A percentile compares a stretch with the other conserved stretches of the same genome.
Conservation (phyloP, 345 rosid genomes). For the Geranium rotundifolium region DNA sequence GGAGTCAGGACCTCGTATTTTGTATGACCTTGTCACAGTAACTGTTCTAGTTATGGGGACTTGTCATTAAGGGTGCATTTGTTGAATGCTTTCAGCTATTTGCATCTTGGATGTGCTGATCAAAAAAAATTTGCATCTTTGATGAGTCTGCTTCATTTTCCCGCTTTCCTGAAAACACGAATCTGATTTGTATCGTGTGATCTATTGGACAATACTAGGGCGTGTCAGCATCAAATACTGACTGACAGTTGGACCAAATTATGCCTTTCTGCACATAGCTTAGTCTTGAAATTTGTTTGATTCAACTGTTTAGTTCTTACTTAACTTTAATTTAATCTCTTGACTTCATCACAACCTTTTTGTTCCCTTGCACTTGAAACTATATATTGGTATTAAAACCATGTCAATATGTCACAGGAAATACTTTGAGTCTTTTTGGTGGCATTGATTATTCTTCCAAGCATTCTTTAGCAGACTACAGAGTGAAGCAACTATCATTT, state of each 20-base stretch:
- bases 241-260: neutral
- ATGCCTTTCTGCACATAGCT: neutral
- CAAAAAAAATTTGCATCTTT: too few relatives aligned
- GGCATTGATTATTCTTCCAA: slow-evolving; percentile 40
- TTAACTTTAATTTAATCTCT: neutral
- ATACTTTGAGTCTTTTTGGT: slow-evolving; percentile 52
- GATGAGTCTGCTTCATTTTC: neutral
- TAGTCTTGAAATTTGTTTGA: neutral
- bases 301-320: neutral
- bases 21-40: neutral
- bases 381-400: slow-evolving; percentile 10
- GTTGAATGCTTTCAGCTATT: neutral
- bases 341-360: neutral
- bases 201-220: neutral
- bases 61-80: neutral
- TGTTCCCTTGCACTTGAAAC: slow-evolving; percentile 2
- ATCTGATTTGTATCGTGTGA: neutral
- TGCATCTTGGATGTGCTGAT: neutral
- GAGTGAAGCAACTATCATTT: slow-evolving; percentile 61
- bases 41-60: neutral
- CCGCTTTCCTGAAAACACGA: neutral
- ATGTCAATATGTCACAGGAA: slow-evolving; percentile 46
- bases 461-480: slow-evolving; percentile 55
- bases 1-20: neutral
- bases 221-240: neutral